Evolutionary conservation across 2,329 filamentous ascomycete species (phyloP), one percentile per base, ranked within the genome.

Genomic region (Calonectria henricotiae): DNA sequence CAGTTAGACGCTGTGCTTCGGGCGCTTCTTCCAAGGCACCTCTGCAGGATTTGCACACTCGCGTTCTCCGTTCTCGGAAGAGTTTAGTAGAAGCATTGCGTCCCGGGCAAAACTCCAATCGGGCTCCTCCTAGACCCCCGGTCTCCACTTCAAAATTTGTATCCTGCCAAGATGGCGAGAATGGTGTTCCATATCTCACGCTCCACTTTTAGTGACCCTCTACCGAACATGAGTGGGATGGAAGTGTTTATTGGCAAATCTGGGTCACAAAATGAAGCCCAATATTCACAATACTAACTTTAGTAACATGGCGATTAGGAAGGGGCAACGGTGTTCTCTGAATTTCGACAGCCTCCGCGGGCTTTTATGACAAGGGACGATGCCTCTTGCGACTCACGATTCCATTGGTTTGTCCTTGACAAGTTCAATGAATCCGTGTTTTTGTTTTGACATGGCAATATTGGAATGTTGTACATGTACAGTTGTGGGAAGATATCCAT

Each of bases 41-140:
- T 30, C 55, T 72, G 9, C 72, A 74, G n/a, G 76, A 78, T 30
- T 69, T 72, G 5, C 72, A 73, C 39, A 71, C 73, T 7, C 75
- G 79, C 15, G 73, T 79, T 58, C 71, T 80, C 17, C 75, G 80
- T 15, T 71, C 77, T 2, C 72, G 76, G 17, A 70, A 67, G 62
- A 78, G 71, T 41, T 73, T 74, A 25, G 71, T 54, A 35, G 77
- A 74, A 66, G 78, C 81, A 37, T 78, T 87, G 62, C 80, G 81
- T 30, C 81, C 86, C 37, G 80, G 85, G 37, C 83, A 86, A 6
- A 84, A 86, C 73, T 81, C 78, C 55, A 87, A 88, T 72, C 81
- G 83, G 41, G 86, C 85, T 17, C 85, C 86, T 54, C 85, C 86
- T 3, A 80, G 76, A 32, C 82, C 87, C 51, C 84, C 86, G 27